A percentile compares a stretch with the other conserved stretches of the same genome.
phyloP scores from a whole-genome alignment of 1,139 yeast genomes.

The Blastobotrys capitulatus region DNA sequence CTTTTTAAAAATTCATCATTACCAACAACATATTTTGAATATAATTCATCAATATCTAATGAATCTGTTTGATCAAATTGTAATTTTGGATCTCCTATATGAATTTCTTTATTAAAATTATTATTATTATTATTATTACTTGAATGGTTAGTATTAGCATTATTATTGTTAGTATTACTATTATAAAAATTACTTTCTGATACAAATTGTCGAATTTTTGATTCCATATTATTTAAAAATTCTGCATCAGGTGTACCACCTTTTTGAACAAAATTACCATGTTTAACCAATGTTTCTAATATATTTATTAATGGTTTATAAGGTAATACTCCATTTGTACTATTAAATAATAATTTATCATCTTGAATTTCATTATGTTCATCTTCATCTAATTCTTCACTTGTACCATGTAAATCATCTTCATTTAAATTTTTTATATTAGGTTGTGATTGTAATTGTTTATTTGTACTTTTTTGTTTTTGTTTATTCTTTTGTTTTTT shows the following conservation, averaged over 20 bases:
- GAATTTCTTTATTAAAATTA: not conserved
- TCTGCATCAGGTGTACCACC: no score
- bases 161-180: not conserved
- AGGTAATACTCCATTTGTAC: not conserved
- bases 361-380: slow-evolving; percentile 4
- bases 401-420: slow-evolving; percentile 9
- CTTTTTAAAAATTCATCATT: not conserved
- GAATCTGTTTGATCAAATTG: not conserved
- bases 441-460: not conserved
- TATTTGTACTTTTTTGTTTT: slow-evolving; percentile 2
- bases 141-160: not conserved
- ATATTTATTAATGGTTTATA: not conserved
- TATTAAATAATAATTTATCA: not conserved
- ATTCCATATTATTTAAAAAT: not conserved
- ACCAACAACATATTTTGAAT: slow-evolving; percentile 7
- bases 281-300: not conserved
- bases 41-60: slow-evolving; percentile 11
- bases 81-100: no score
- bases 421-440: not conserved
- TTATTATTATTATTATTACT: no score
- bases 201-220: not conserved
- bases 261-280: not conserved
- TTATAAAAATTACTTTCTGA: not conserved
- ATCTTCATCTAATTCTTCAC: slow-evolving; percentile 11
- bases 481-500: slow-evolving; percentile 7